Evolutionary conservation across 345 rosid species (phyloP).

Genomic region (Raphanus raphanistrum): DNA sequence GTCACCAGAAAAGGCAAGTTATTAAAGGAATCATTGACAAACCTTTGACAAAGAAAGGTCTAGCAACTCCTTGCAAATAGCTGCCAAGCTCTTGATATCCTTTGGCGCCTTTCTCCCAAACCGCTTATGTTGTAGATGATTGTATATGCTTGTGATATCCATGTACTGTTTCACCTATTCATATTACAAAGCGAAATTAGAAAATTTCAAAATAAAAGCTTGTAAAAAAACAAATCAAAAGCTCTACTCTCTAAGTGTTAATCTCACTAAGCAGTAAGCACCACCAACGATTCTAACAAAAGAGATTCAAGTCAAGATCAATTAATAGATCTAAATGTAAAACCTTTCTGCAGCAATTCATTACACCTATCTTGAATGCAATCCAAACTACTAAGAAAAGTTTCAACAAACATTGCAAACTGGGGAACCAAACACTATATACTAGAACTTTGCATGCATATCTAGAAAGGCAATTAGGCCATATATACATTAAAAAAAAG

Average conservation of each 20-base stretch:
- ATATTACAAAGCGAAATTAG: slow-evolving; percentile 3
- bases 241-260: neutral
- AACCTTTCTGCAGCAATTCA: neutral
- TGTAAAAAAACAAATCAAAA: neutral
- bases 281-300: neutral
- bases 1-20: neutral
- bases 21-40: slow-evolving; percentile 8
- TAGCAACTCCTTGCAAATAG: slow-evolving; percentile 66
- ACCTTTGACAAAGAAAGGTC: slow-evolving; percentile 79
- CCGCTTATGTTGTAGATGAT: slow-evolving; percentile 57
- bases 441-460: neutral
- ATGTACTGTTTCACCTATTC: slow-evolving; percentile 82
- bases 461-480: no score
- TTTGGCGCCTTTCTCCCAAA: slow-evolving; percentile 58
- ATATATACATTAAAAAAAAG: no score
- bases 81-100: slow-evolving; percentile 72
- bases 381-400: neutral
- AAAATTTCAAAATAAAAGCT: neutral
- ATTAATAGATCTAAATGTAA: neutral
- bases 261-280: neutral
- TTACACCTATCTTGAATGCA: neutral
- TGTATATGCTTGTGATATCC: slow-evolving; percentile 62
- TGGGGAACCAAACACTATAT: neutral
- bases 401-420: neutral
- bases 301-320: neutral